Conservation (phyloP, 73 alveolate species). For the Symbiodinium pilosum region DNA sequence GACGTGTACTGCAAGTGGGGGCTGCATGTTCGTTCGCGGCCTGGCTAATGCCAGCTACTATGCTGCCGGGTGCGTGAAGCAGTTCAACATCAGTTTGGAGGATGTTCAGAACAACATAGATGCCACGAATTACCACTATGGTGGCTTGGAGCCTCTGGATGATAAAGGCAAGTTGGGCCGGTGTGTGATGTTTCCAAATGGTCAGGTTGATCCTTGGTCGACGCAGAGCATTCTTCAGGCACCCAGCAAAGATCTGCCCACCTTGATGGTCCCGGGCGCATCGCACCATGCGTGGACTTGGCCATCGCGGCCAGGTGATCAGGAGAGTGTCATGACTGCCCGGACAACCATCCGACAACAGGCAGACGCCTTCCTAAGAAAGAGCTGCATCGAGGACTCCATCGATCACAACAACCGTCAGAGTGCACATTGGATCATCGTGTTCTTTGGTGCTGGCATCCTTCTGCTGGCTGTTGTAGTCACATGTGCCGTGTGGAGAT, state of each 20-base stretch:
- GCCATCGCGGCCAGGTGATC: constrained; percentile 38
- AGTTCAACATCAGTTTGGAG: neutral
- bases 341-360: constrained; percentile 33
- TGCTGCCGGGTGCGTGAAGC: constrained; percentile 20
- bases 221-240: constrained; percentile 32
- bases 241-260: constrained; percentile 41
- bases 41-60: constrained; percentile 70
- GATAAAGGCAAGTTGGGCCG: neutral
- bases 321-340: constrained; percentile 62
- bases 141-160: constrained; percentile 37
- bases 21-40: constrained; percentile 78
- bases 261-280: constrained; percentile 45
- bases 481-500: neutral
- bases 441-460: neutral
- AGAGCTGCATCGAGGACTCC: neutral
- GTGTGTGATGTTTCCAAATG: constrained; percentile 83
- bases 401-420: neutral
- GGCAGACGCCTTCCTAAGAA: neutral
- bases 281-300: constrained; percentile 88
- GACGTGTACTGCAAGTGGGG: constrained; percentile 47
- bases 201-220: constrained; percentile 69
- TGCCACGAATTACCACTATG: constrained; percentile 55
- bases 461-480: neutral
- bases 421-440: neutral
- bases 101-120: constrained; percentile 75